Percentiles rank a stretch among this genome's conserved stretches.
Evolutionary conservation across 2,329 filamentous ascomycete genomes (phyloP).

Genomic region (Colletotrichum sp.): DNA sequence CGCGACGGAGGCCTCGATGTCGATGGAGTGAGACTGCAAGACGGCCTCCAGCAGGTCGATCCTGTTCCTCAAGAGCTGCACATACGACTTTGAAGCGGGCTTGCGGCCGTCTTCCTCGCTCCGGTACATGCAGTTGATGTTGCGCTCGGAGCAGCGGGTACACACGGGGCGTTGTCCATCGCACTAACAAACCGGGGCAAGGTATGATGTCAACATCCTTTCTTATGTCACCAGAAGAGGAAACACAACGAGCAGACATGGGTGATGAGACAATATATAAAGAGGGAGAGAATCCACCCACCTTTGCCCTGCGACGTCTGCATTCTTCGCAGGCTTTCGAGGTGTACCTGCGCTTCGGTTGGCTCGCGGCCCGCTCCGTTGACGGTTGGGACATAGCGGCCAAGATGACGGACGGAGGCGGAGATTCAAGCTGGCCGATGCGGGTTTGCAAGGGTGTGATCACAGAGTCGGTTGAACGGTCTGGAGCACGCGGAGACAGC

Average conservation of each 20-base stretch:
- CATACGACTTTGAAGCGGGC: slow-evolving; percentile 38
- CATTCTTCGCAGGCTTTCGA: slow-evolving; percentile 39
- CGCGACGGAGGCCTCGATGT: slow-evolving; percentile 29
- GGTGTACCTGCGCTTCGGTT: slow-evolving; percentile 23
- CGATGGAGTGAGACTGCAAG: slow-evolving; percentile 31
- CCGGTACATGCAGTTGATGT: slow-evolving; percentile 32
- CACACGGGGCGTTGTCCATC: slow-evolving; percentile 36
- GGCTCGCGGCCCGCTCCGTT: slow-evolving; percentile 3
- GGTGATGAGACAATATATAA: neutral
- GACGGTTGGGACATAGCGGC: slow-evolving; percentile 7
- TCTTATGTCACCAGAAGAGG: too few species aligned
- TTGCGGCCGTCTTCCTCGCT: slow-evolving; percentile 35
- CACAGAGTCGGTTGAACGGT: neutral
- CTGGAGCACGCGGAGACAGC: neutral
- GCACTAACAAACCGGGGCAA: slow-evolving; percentile 26
- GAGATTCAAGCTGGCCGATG: neutral
- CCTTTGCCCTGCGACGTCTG: slow-evolving; percentile 39
- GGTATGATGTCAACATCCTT: neutral
- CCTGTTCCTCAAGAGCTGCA: slow-evolving; percentile 34
- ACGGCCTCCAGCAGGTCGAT: slow-evolving; percentile 35
- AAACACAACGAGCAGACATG: neutral
- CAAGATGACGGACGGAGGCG: neutral
- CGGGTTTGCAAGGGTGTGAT: neutral
- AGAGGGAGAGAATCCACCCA: slow-evolving; percentile 8
- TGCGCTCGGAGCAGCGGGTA: slow-evolving; percentile 32